Evolutionary conservation across 2,329 filamentous ascomycete species (phyloP), one percentile per base, ranked within the genome.

Genomic region (Colletotrichum viniferum): DNA sequence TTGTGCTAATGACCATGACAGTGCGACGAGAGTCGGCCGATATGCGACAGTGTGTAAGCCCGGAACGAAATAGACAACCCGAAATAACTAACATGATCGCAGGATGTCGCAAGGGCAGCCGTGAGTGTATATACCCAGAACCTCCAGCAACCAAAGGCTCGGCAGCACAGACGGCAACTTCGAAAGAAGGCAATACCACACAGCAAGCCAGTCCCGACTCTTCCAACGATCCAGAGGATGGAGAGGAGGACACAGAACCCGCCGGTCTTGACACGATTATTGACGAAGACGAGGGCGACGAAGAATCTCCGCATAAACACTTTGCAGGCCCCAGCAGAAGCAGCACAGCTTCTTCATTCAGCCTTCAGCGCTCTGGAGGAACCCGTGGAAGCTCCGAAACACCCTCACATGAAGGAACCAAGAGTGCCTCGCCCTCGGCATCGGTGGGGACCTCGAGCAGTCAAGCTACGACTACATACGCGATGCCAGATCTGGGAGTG

Each of bases 81-180:
- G 32, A n/a, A 26, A 52, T 24, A 52, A 77, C 83, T 84, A 77
- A 84, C 80, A 52, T 70, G 65, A 26, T 65, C 16, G 56, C 76
- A 94, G 96, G 96, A 81, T 99, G 97, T 84, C 94, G 92, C 79
- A 99, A 98, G 85, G 97, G 96, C 65, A 94, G 93, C 79, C 91
- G 97, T 85, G 95, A 98, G 78, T 99, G 97, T 83, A 89, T 94
- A 74, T 99, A 98, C 83, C 96, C 97, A 4, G 95, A 96, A 63
- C 88, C 92, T 34, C 86, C 91, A 62, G 82, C 85, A 12, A 79
- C 86, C 52, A 90, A 88, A 77, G 82, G 85, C 28, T 79, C 84
- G 64, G 71, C 77, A 32, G 78, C 80, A 60, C 78, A 83, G 63
- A 77, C 80, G 38, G 78, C 84, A 55, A 81, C 84, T 78, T 79